Conservation (phyloP, 2,329 filamentous ascomycete genomes). For the Saccharata proteae region DNA sequence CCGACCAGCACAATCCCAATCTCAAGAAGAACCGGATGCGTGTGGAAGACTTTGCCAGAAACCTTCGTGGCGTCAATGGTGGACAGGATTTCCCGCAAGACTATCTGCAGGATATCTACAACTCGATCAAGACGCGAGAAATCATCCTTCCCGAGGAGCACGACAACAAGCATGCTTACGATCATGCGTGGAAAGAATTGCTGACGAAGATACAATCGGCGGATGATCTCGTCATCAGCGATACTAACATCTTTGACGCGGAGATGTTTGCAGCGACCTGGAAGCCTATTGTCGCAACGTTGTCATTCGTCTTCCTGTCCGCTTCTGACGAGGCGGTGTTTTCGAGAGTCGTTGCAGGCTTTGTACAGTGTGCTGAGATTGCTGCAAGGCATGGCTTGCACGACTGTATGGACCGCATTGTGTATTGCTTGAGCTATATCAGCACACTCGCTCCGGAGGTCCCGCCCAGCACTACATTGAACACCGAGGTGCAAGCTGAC, state of each 20-base stretch:
- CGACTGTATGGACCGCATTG: slow-evolving; percentile 84
- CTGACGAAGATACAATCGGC: slow-evolving; percentile 71
- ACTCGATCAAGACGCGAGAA: slow-evolving; percentile 84
- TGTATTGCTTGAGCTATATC: slow-evolving; percentile 82
- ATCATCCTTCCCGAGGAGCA: slow-evolving; percentile 97
- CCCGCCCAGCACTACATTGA: slow-evolving; percentile 72
- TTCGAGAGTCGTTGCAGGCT: slow-evolving; percentile 82
- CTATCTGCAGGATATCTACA: slow-evolving; percentile 76
- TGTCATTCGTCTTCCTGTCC: slow-evolving; percentile 98
- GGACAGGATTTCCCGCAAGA: slow-evolving; percentile 73
- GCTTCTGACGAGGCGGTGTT: slow-evolving; percentile 95
- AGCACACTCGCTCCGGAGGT: slow-evolving; percentile 69
- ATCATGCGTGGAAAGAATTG: slow-evolving; percentile 94
- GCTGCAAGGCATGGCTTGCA: slow-evolving; percentile 72
- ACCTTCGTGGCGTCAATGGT: slow-evolving; percentile 81
- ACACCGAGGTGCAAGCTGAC: slow-evolving; percentile 88
- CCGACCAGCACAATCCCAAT: slow-evolving; percentile 92
- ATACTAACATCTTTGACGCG: slow-evolving; percentile 90
- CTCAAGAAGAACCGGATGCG: slow-evolving; percentile 78
- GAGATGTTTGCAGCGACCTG: slow-evolving; percentile 97
- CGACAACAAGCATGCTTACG: slow-evolving; percentile 90
- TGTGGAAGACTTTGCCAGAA: slow-evolving; percentile 67
- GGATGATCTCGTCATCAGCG: slow-evolving; percentile 61
- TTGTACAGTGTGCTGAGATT: slow-evolving; percentile 91
- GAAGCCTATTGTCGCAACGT: slow-evolving; percentile 85